These are phyloP conservation scores for Ailanthus altissimus DNA, from an alignment of 345 rosid species.

Conservation along the genomic window DNA sequence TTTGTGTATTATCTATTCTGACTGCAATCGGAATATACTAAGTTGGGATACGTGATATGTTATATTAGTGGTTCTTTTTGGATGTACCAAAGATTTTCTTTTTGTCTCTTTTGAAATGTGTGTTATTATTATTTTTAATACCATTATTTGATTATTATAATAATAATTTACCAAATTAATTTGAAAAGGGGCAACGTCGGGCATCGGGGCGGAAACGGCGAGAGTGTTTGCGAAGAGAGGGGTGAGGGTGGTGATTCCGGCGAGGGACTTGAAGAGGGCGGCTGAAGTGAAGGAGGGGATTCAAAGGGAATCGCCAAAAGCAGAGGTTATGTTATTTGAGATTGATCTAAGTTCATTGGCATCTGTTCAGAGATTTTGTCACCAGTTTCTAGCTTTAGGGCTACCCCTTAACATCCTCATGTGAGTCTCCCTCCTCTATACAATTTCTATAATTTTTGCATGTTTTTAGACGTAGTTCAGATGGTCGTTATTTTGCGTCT, in stretches of 20 bases:
- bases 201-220: constrained; percentile 90
- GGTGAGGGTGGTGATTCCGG: constrained; percentile 74
- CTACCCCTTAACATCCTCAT: constrained; percentile 86
- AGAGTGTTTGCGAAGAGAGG: constrained; percentile 86
- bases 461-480: too few species aligned
- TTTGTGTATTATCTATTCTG: neutral
- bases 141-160: too few species aligned
- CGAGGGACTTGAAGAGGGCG: constrained; percentile 80
- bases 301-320: constrained; percentile 55
- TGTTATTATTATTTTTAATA: neutral
- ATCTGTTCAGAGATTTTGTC: constrained; percentile 70
- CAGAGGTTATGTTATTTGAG: constrained; percentile 58
- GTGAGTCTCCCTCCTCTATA: too few species aligned
- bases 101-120: constrained; percentile 39
- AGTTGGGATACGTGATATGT: neutral
- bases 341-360: constrained; percentile 81
- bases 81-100: constrained; percentile 39
- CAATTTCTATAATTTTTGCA: too few species aligned
- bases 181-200: constrained; percentile 94
- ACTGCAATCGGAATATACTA: neutral
- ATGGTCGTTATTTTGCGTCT: too few species aligned
- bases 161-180: too few species aligned
- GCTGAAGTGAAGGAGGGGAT: constrained; percentile 56
- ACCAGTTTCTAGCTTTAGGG: constrained; percentile 61
- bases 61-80: constrained; percentile 23